These are phyloP conservation scores for Malus hybrid DNA, from an alignment of 331 rosid species.

Conservation along the genomic window DNA sequence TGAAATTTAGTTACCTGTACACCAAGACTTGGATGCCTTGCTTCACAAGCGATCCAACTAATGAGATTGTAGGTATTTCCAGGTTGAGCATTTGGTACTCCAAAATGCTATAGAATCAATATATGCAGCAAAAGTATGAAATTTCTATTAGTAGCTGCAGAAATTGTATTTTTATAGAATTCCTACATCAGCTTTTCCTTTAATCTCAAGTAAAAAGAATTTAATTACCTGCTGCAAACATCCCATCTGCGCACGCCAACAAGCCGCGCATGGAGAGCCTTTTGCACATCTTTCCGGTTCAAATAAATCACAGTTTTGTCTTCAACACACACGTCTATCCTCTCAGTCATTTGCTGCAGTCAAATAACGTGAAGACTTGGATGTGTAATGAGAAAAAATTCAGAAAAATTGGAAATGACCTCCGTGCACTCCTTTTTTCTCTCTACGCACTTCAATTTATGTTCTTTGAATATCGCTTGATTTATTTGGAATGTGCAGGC, in stretches of 20 bases:
- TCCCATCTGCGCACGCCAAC: conserved; percentile 57
- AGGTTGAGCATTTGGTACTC: conserved; percentile 55
- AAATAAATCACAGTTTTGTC: conserved; percentile 62
- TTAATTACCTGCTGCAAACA: conserved; percentile 72
- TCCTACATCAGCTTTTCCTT: not conserved
- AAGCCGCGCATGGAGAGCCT: conserved; percentile 68
- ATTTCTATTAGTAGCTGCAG: not conserved
- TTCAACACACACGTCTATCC: conserved; percentile 75
- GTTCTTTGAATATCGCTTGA: not conserved
- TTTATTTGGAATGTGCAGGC: not conserved
- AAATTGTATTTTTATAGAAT: not conserved
- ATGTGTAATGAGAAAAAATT: not conserved
- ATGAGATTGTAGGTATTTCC: conserved; percentile 58
- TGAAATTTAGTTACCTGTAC: conserved; percentile 42
- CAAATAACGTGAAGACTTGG: not conserved
- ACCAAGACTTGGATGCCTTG: conserved; percentile 59
- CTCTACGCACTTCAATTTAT: too few relatives aligned
- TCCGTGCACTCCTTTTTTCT: not conserved
- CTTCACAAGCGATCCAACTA: conserved; percentile 50
- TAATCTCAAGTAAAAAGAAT: not conserved
- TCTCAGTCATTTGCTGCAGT: conserved; percentile 46
- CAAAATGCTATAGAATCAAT: conserved; percentile 24
- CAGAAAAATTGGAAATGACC: not conserved
- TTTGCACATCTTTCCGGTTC: conserved; percentile 58
- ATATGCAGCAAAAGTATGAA: not conserved